phyloP scores from a whole-genome alignment of 306 rosid species.

The Coriaria nepalensis region DNA sequence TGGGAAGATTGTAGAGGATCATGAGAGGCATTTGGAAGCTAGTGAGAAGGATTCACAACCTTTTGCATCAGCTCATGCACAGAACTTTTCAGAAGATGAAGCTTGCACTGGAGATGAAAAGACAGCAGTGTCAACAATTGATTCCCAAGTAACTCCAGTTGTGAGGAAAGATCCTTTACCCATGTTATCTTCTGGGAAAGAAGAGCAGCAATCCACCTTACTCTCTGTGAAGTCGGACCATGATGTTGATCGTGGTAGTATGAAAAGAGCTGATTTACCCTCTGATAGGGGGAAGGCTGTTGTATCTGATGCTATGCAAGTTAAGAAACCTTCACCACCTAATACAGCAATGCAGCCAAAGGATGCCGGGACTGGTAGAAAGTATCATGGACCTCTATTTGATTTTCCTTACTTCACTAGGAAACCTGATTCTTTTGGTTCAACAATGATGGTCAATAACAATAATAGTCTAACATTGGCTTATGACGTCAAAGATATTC shows the following conservation, averaged over 20 bases:
- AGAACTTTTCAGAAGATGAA: conserved; percentile 42
- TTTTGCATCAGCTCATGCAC: conserved; percentile 35
- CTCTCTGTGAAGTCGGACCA: conserved; percentile 48
- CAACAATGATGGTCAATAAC: conserved; percentile 53
- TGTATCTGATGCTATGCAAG: conserved; percentile 51
- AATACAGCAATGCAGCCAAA: conserved; percentile 46
- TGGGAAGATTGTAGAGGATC: conserved; percentile 46
- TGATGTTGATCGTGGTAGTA: conserved; percentile 41
- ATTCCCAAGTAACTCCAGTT: conserved; percentile 33
- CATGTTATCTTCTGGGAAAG: conserved; percentile 42
- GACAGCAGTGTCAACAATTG: conserved; percentile 25
- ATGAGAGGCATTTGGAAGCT: conserved; percentile 33
- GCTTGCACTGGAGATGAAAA: conserved; percentile 49
- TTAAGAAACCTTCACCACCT: conserved; percentile 44
- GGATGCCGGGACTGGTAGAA: conserved; percentile 49
- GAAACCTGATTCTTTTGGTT: conserved; percentile 85
- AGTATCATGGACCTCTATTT: conserved; percentile 94
- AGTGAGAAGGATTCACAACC: conserved; percentile 41
- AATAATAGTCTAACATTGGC: conserved; percentile 66
- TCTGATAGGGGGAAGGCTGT: conserved; percentile 75
- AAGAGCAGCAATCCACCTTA: conserved; percentile 42
- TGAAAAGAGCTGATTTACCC: conserved; percentile 43
- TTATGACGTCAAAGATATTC: conserved; percentile 83
- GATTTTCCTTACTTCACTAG: conserved; percentile 95
- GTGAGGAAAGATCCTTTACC: conserved; percentile 45